A percentile compares a stretch with the other conserved stretches of the same genome.
Evolutionary conservation across 495 filamentous ascomycete species (phyloP).

Genomic region (Stereocaulon alpinum): DNA sequence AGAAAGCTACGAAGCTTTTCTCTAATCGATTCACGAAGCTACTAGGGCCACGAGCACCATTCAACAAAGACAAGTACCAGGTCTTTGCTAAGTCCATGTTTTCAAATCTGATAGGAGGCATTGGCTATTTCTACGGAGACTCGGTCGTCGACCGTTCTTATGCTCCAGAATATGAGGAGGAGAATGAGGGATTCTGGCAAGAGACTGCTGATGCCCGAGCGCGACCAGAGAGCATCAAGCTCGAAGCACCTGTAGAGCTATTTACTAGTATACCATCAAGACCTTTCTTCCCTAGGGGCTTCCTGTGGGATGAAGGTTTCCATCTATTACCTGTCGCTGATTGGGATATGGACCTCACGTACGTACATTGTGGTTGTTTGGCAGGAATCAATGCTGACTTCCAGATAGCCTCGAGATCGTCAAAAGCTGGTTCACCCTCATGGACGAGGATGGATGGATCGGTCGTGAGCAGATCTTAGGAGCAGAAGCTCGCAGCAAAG

Average conservation of each 20-base stretch:
- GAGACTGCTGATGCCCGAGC: constrained; percentile 69
- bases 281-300: constrained; percentile 92
- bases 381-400: not conserved
- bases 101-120: constrained; percentile 87
- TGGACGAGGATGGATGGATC: constrained; percentile 98
- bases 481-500: constrained; percentile 88
- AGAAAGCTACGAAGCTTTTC: constrained; percentile 55
- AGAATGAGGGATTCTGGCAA: constrained; percentile 96
- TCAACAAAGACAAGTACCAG: constrained; percentile 58
- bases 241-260: constrained; percentile 79
- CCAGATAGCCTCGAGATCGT: constrained; percentile 60
- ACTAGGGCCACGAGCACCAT: constrained; percentile 67
- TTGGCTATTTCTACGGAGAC: constrained; percentile 89
- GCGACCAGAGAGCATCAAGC: constrained; percentile 43
- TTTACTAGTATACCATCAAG: constrained; percentile 90
- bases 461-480: constrained; percentile 93
- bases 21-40: constrained; percentile 61
- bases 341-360: constrained; percentile 84
- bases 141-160: constrained; percentile 82
- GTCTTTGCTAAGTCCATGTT: constrained; percentile 83
- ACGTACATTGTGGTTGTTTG: constrained; percentile 22
- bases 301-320: constrained; percentile 97
- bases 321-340: constrained; percentile 86
- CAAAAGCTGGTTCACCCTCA: constrained; percentile 88
- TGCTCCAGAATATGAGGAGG: constrained; percentile 85